Conservation (phyloP, 805 yeast genomes). For the Lachancea meyersii region DNA sequence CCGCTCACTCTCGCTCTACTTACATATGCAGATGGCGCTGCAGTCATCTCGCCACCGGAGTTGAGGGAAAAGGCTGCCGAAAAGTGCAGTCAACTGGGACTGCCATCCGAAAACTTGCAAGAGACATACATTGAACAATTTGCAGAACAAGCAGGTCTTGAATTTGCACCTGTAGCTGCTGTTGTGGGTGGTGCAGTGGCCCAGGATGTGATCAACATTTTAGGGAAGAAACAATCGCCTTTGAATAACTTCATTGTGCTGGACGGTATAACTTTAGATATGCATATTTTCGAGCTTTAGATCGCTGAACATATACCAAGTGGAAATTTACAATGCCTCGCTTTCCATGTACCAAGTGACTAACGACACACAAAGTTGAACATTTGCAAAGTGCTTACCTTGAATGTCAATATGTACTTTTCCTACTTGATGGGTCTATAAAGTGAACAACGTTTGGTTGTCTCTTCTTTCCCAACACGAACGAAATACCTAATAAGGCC, state of each 20-base stretch:
- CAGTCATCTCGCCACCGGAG: conserved; percentile 20
- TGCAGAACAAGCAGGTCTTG: conserved; percentile 47
- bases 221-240: conserved; percentile 73
- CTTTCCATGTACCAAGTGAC: not conserved
- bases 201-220: conserved; percentile 80
- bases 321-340: too few species aligned
- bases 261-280: conserved; percentile 64
- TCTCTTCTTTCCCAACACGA: conserved; percentile 1
- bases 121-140: conserved; percentile 36
- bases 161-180: conserved; percentile 79
- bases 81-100: conserved; percentile 37
- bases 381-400: conserved; percentile 2
- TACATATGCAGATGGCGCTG: conserved; percentile 32
- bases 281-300: conserved; percentile 60
- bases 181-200: conserved; percentile 84
- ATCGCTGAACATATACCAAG: too few species aligned
- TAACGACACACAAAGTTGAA: not conserved
- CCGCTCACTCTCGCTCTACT: conserved; percentile 57
- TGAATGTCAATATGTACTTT: conserved; percentile 7
- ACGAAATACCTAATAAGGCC: conserved; percentile 1
- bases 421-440: conserved; percentile 8
- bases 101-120: conserved; percentile 43
- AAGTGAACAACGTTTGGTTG: not conserved
- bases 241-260: conserved; percentile 73
- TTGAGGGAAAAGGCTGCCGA: conserved; percentile 29